Base-by-base conservation (phyloP, 2,329 filamentous ascomycete species). In the Dryadomyces sulphureus region DNA sequence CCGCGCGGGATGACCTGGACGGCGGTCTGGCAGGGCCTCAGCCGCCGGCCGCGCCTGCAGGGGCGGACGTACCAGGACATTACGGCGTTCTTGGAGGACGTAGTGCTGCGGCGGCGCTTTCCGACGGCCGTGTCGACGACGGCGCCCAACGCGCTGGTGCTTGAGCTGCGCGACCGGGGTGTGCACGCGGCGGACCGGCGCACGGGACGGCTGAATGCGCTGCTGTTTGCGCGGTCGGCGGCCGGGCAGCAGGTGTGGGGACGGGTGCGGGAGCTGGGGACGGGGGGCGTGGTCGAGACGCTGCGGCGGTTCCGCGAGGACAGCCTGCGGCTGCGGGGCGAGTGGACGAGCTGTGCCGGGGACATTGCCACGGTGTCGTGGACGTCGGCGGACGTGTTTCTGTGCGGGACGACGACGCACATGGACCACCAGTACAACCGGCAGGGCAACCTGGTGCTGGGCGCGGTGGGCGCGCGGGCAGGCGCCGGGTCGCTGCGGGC, bases 351-450 rank as follows among this genome's bases (percentile, higher is more conserved):
- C 52, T 78, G 75, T 45, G 75, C 77, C 25, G 77, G 77, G 4
- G 77, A 81, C 53, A 70, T 81, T 38, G 64, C 68, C 20, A 72
- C 75, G 2, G 64, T 78, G 42, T 66, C 65, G 17, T 81, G 77
- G 77, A 62, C 73, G 0, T 72, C 71, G 0, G 55, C 70, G 19
- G 56, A 65, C n/a, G 62, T 62, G 16, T 75, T 80, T 44, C 55
- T 81, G n/a, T 78, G 75, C 50, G 77, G 77, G 30, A 75, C 77
- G 0, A 77, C 75, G 0, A 71, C 72, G 0, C 77, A 81, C 58
- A 79, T 75, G 0, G 77, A 81, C 52, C 76, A 81, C 52, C 76
- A 80, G 50, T 81, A 81, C 54, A 81, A 81, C 53, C 79, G 75
- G 52, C 69, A 73, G 0, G 77, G 77, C 1, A 81, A 81, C 53